Base-by-base conservation (phyloP, 2,329 filamentous ascomycete genomes). In the Pseudopithomyces chartarum region DNA sequence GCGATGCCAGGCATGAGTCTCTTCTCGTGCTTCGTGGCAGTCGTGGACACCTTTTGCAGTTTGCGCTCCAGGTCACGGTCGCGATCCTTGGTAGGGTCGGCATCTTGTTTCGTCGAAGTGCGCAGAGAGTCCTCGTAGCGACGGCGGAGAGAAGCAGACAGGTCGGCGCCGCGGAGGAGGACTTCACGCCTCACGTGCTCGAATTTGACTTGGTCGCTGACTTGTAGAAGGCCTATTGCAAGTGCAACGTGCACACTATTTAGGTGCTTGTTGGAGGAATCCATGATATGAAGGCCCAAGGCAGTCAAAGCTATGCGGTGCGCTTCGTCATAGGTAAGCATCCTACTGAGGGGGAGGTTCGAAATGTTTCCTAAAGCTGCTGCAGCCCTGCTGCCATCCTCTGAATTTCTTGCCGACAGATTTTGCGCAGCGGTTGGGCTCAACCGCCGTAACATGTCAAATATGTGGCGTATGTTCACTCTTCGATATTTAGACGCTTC, bases 1-100 rank as follows among this genome's bases (percentile, higher is more conserved):
- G 97, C 87, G 2, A 98, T 88, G 10, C 94, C 92, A 3, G 86
- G 84, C 44, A 97, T 80, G 7, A 99, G 82, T 64, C 88, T 89
- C 74, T 91, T 91, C 75, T 98, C 95, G 62, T 97, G 88, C 50
- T 87, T 82, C 55, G 90, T 92, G 64, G 71, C 71, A 17, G 52
- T 65, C n/a, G 43, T 26, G 10, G 59, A 54, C 32, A 74, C 67
- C 11, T 56, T 66, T 29, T 67, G 55, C 85, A 87, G 40, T 81
- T 86, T 66, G 81, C 81, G 59, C 80, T 82, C 56, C 85, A 86
- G 73, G 38, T 75, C 61, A 43, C 63, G 40, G 7, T 55, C 45
- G 20, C 17, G 45, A 20, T 38, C 29, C 5, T 48, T 13, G 5
- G 32, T 48, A 1, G 44, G 7, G 17, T 32, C 34, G 22, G 23